Conservation (phyloP, 495 filamentous ascomycete species). For the Beverwykella pulmonaria region DNA sequence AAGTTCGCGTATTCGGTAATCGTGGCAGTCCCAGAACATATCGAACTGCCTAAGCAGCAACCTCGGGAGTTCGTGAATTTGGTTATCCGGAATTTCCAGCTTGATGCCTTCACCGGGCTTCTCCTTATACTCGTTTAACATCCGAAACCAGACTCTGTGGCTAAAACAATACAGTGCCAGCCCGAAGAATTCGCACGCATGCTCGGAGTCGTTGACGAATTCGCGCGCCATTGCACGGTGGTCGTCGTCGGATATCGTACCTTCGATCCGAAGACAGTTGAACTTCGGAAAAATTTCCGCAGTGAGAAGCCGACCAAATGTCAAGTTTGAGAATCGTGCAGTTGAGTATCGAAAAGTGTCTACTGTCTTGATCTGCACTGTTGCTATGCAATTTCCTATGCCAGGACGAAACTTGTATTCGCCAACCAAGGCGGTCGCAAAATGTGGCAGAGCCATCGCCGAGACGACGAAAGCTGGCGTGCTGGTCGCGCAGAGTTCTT, state of each 20-base stretch:
- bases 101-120: neutral
- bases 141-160: neutral
- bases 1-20: neutral
- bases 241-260: conserved; percentile 2
- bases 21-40: conserved; percentile 15
- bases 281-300: neutral
- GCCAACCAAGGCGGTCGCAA: neutral
- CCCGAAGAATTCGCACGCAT: neutral
- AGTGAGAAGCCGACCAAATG: conserved; percentile 4
- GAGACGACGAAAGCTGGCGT: neutral
- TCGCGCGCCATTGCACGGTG: neutral
- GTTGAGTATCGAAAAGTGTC: conserved; percentile 10
- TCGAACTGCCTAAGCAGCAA: neutral
- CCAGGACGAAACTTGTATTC: neutral
- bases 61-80: neutral
- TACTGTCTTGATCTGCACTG: neutral
- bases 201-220: neutral
- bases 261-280: conserved; percentile 1
- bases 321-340: neutral
- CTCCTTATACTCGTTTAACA: neutral
- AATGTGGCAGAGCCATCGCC: neutral
- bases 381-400: neutral
- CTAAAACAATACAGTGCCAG: neutral
- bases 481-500: neutral
- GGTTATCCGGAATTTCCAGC: neutral